Base-by-base conservation (phyloP, 2,329 filamentous ascomycete species). In the Dothistroma pini region DNA sequence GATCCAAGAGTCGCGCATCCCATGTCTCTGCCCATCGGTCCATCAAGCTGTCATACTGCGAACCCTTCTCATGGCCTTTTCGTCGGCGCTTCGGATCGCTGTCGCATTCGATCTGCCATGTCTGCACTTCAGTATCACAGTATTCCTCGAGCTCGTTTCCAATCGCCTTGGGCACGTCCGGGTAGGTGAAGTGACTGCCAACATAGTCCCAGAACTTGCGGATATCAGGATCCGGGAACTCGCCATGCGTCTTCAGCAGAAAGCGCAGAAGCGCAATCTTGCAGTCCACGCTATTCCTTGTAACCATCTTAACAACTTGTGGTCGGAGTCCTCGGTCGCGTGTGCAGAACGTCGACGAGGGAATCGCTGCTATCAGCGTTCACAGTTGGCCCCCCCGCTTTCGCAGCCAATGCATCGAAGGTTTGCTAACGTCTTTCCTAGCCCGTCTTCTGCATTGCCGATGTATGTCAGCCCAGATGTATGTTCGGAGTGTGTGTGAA, bases 41-140 rank as follows among this genome's bases (percentile, higher is more conserved):
- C 66, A 68, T 68, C 25, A 64, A 50, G 14, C 47, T 55, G 54
- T 68, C 66, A 50, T 68, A 68, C 22, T 60, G 47, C 1, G 62
- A 63, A 25, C 57, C 62, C 47, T 61, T 57, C 58, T 68, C 66
- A 25, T 68, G 62, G 19, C 59, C 63, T 21, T 59, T 60, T 21
- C 66, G 54, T 12, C 66, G 58, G 50, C 59, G 56, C 34, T 55
- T 58, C 10, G 44, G 25, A 22, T 38, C 49, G 19, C 60, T 56
- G 11, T 58, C 59, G 29, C 59, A 51, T 50, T 68, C 66, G 21
- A 51, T 51, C 44, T 56, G 34, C 66, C 66, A 68, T 10, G 41
- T 29, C n/a, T 57, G 44, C 38, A 63, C 65, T 56, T 67, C 65
- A 7, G 51, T 47, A 25, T 61, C 57, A 34, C 63, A 47, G 32